Percentiles rank a stretch among this genome's conserved stretches.
These are phyloP conservation scores for Tremellales sp. DNA, from an alignment of 1,284 basidiomycete species.

Conservation along the genomic window DNA sequence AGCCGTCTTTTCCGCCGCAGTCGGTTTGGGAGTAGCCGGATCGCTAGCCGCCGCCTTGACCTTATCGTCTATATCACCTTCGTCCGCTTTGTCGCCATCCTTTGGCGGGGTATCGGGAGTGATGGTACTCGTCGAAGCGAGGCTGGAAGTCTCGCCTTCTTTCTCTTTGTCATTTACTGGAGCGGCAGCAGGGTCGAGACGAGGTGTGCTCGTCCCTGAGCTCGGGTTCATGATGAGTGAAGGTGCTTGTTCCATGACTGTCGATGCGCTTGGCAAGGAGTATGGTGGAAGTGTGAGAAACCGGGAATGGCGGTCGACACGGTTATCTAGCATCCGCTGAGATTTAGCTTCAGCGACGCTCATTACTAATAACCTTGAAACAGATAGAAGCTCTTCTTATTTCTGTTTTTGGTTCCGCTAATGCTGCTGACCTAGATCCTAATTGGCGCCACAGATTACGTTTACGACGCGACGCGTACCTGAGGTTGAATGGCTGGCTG, in stretches of 20 bases:
- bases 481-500: too few species aligned
- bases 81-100: too few species aligned
- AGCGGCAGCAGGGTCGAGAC: background rate
- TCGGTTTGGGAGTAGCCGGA: too few species aligned
- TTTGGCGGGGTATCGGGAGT: background rate
- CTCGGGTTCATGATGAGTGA: slow-evolving; percentile 14
- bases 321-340: too few species aligned
- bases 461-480: too few species aligned
- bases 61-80: too few species aligned
- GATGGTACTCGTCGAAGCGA: background rate
- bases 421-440: too few species aligned
- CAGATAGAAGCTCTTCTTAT: background rate
- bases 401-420: background rate
- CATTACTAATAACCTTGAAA: background rate
- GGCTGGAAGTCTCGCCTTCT: background rate
- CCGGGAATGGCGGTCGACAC: background rate
- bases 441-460: too few species aligned
- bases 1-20: slow-evolving; percentile 8
- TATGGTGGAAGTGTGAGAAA: background rate
- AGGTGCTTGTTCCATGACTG: slow-evolving; percentile 12
- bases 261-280: too few species aligned
- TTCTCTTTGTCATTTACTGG: background rate
- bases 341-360: too few species aligned
- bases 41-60: background rate
- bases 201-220: background rate